phyloP scores from a whole-genome alignment of 306 rosid species.

The Sicyos baderoa region DNA sequence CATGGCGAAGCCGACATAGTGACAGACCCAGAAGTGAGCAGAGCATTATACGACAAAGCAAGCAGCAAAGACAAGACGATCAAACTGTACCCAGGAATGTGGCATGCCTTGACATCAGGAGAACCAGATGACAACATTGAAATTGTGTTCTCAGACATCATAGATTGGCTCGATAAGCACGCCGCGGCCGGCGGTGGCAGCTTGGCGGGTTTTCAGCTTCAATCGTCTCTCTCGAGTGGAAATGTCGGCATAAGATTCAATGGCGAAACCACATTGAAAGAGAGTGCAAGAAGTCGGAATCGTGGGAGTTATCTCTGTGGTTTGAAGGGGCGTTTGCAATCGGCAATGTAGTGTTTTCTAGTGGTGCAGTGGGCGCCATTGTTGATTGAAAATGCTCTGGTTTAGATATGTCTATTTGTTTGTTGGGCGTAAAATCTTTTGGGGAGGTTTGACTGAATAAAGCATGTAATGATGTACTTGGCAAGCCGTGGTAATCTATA shows the following conservation, averaged over 20 bases:
- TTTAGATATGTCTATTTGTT: background rate
- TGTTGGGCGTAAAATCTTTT: too few species aligned
- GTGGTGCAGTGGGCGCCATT: background rate
- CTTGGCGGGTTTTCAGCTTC: background rate
- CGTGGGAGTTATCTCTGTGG: conserved; percentile 40
- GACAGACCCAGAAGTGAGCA: conserved; percentile 94
- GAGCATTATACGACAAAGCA: conserved; percentile 51
- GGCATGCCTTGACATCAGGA: conserved; percentile 75
- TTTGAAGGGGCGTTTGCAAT: conserved; percentile 34
- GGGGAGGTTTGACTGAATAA: too few species aligned
- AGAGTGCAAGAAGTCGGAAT: background rate
- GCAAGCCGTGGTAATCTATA: too few species aligned
- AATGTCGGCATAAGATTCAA: conserved; percentile 19
- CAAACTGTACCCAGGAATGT: conserved; percentile 71
- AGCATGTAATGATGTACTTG: too few species aligned
- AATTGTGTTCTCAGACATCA: conserved; percentile 54
- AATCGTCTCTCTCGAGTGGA: conserved; percentile 14
- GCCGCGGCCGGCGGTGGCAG: background rate
- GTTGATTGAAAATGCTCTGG: background rate
- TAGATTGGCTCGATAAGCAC: conserved; percentile 56
- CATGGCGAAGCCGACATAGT: conserved; percentile 85
- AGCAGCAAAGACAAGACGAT: conserved; percentile 72
- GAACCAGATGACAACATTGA: conserved; percentile 76
- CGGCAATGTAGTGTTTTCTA: conserved; percentile 27
- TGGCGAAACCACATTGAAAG: conserved; percentile 11